phyloP scores from a whole-genome alignment of 192 early-diverging fungal genomes.

The Rhizophagus clarus region DNA sequence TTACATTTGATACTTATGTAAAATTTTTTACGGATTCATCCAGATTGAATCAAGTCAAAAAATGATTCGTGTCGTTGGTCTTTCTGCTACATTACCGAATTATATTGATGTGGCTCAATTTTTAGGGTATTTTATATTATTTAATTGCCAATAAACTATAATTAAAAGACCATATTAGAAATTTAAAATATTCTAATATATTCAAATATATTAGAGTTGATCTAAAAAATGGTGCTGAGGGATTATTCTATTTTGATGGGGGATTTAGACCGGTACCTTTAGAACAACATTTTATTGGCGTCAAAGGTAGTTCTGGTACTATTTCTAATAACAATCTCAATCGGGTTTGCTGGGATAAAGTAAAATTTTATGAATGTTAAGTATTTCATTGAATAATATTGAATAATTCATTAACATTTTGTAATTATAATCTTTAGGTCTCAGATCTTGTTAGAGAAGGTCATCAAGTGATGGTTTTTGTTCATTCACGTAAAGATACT shows the following conservation, averaged over 20 bases:
- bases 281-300: conserved; percentile 93
- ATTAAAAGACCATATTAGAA: not conserved
- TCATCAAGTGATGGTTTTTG: conserved; percentile 99
- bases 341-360: conserved; percentile 83
- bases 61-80: conserved; percentile 94
- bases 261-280: conserved; percentile 95
- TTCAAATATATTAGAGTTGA: conserved; percentile 1
- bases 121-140: conserved; percentile 56
- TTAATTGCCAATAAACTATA: not conserved
- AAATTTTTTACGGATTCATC: conserved; percentile 2
- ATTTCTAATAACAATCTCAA: conserved; percentile 73
- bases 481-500: conserved; percentile 97
- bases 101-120: conserved; percentile 95
- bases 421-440: conserved; percentile 40
- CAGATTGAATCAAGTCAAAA: conserved; percentile 84
- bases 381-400: conserved; percentile 23
- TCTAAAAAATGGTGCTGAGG: conserved; percentile 38
- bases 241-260: conserved; percentile 95
- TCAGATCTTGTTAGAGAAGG: conserved; percentile 72
- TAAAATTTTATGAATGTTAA: conserved; percentile 33
- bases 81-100: conserved; percentile 98
- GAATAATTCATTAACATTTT: not conserved
- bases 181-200: not conserved
- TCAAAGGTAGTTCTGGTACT: conserved; percentile 86
- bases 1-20: not conserved